These are phyloP conservation scores for Salvia miltiorrhiza DNA, from an alignment of 257 asterid genomes.

Conservation along the genomic window DNA sequence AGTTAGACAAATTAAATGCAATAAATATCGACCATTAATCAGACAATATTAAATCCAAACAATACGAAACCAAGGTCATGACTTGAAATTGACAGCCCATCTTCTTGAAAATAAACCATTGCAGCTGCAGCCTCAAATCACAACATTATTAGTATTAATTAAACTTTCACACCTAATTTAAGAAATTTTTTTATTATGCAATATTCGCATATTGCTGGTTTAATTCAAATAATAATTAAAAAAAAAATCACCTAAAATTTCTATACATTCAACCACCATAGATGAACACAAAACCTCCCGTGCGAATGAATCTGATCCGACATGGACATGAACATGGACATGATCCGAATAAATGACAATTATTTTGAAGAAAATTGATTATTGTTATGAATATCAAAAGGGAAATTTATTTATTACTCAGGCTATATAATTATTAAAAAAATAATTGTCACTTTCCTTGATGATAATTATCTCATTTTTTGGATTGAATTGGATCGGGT, in stretches of 20 bases:
- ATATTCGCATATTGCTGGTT: neutral
- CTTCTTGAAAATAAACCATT: conserved; percentile 4
- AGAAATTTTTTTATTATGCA: neutral
- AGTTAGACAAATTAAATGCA: neutral
- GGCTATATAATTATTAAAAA: too few species aligned
- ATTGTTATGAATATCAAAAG: too few species aligned
- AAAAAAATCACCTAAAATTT: neutral
- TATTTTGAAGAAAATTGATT: too few species aligned
- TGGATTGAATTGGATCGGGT: too few species aligned
- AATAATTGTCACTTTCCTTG: too few species aligned
- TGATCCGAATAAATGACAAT: too few species aligned
- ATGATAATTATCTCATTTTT: too few species aligned
- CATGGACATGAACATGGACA: too few species aligned
- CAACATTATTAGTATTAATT: neutral
- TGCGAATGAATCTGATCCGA: too few species aligned
- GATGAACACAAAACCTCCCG: too few species aligned
- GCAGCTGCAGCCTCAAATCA: conserved; percentile 12
- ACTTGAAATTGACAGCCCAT: conserved; percentile 5
- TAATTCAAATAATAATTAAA: neutral
- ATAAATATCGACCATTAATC: neutral
- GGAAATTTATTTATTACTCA: too few species aligned
- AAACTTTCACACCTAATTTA: neutral
- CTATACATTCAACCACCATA: neutral
- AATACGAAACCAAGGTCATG: neutral
- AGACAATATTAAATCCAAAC: neutral